phyloP scores from a whole-genome alignment of 495 filamentous ascomycete genomes.

The Baudoinia panamericana region DNA sequence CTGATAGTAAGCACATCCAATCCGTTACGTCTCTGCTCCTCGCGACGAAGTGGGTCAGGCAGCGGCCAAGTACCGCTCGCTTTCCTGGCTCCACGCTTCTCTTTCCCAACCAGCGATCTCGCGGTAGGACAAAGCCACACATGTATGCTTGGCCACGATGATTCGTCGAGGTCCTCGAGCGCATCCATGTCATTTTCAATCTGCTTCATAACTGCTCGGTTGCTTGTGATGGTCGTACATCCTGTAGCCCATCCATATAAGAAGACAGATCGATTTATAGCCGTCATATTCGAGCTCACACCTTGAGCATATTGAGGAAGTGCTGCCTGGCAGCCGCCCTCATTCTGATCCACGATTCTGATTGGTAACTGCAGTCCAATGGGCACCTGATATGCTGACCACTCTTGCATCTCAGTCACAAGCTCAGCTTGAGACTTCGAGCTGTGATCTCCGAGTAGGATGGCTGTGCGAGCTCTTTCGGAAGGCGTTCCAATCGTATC shows the following conservation, averaged over 20 bases:
- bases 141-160: constrained; percentile 16
- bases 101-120: constrained; percentile 18
- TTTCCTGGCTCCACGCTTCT: constrained; percentile 18
- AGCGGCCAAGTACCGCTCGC: constrained; percentile 4
- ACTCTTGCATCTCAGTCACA: constrained; percentile 32
- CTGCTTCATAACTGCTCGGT: constrained; percentile 49
- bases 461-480: constrained; percentile 42
- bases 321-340: constrained; percentile 2
- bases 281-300: constrained; percentile 33
- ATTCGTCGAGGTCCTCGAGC: constrained; percentile 32
- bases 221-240: constrained; percentile 52
- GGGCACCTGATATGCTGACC: constrained; percentile 42
- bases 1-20: constrained; percentile 8
- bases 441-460: constrained; percentile 38
- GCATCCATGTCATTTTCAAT: constrained; percentile 37
- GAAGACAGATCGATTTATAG: constrained; percentile 52
- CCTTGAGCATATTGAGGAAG: constrained; percentile 17
- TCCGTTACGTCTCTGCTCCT: constrained; percentile 13
- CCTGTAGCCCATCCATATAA: constrained; percentile 51
- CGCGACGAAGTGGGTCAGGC: constrained; percentile 12
- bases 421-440: constrained; percentile 24
- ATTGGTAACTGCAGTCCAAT: constrained; percentile 39
- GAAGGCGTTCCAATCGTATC: constrained; percentile 50
- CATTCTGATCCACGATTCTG: constrained; percentile 30
- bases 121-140: constrained; percentile 22